A percentile compares a stretch with the other conserved stretches of the same genome.
phyloP scores from a whole-genome alignment of 2,329 filamentous ascomycete genomes.

The Trichoderma harzianum region DNA sequence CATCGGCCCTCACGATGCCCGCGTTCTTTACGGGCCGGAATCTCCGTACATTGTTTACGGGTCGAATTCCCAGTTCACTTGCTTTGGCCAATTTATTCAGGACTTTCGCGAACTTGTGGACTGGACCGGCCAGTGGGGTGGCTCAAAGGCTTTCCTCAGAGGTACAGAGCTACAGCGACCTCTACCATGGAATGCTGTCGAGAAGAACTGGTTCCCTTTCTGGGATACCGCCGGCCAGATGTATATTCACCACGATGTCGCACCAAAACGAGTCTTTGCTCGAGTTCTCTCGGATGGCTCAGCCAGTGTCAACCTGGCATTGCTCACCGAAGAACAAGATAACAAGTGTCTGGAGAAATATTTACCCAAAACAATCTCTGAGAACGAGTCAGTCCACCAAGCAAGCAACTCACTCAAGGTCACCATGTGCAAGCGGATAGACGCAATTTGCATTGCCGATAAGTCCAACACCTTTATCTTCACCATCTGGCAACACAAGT shows the following conservation, averaged over 20 bases:
- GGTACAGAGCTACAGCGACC: constrained; percentile 53
- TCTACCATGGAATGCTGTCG: constrained; percentile 40
- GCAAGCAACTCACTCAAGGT: constrained; percentile 56
- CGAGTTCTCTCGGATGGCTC: constrained; percentile 43
- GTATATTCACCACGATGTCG: constrained; percentile 53
- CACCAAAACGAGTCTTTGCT: constrained; percentile 49
- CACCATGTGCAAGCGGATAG: constrained; percentile 50
- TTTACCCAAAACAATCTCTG: constrained; percentile 37
- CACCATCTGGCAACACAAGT: constrained; percentile 54
- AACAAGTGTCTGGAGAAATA: constrained; percentile 44
- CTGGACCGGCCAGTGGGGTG: constrained; percentile 33
- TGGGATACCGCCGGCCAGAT: constrained; percentile 48
- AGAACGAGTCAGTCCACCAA: constrained; percentile 53
- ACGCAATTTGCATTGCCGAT: constrained; percentile 40
- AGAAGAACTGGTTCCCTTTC: constrained; percentile 64
- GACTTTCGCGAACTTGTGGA: constrained; percentile 50
- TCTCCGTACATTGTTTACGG: constrained; percentile 52
- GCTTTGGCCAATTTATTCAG: constrained; percentile 56
- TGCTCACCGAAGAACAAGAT: constrained; percentile 36
- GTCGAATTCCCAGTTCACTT: constrained; percentile 51
- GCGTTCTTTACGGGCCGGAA: constrained; percentile 53
- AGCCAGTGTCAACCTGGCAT: constrained; percentile 45
- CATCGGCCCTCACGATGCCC: constrained; percentile 55
- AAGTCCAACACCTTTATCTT: constrained; percentile 53
- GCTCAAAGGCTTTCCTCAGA: constrained; percentile 35